Conservation (phyloP, 352 stramenopile genomes). For the Pythium oligandrum region DNA sequence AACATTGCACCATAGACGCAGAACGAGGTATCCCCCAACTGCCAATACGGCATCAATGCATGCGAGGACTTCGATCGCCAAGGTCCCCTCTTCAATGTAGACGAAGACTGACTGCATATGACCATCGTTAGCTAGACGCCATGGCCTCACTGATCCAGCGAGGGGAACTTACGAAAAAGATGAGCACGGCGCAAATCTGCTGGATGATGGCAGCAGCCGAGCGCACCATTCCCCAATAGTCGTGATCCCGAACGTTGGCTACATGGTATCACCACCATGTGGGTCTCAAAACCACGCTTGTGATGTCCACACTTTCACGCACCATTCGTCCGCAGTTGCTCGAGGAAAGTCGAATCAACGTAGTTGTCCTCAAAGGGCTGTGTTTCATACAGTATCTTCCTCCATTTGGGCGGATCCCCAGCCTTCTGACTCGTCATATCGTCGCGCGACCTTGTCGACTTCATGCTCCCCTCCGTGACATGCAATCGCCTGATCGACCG, state of each 20-base stretch:
- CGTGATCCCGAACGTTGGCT: slow-evolving; percentile 81
- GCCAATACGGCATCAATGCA: slow-evolving; percentile 54
- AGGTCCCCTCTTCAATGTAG: slow-evolving; percentile 46
- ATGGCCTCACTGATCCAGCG: background rate
- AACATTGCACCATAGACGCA: slow-evolving; percentile 41
- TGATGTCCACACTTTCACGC: slow-evolving; percentile 4
- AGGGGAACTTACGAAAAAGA: slow-evolving; percentile 74
- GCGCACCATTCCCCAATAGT: slow-evolving; percentile 84
- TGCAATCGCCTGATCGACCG: too few species aligned
- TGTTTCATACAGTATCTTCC: slow-evolving; percentile 84
- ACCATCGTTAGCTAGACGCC: slow-evolving; percentile 1
- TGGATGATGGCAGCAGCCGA: slow-evolving; percentile 82
- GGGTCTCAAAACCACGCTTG: background rate
- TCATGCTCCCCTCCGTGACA: too few species aligned
- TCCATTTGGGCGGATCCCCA: slow-evolving; percentile 32
- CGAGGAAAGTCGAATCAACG: slow-evolving; percentile 85
- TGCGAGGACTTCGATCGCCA: slow-evolving; percentile 55
- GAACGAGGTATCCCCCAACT: slow-evolving; percentile 44
- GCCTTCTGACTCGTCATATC: too few species aligned
- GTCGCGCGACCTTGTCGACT: too few species aligned
- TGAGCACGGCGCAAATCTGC: slow-evolving; percentile 84
- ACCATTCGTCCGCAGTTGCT: slow-evolving; percentile 90
- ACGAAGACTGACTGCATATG: slow-evolving; percentile 59
- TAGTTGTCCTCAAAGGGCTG: slow-evolving; percentile 91
- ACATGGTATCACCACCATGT: background rate